These are phyloP conservation scores for Gamsiella multidivaricata DNA, from an alignment of 192 early-diverging fungal species.

Conservation along the genomic window DNA sequence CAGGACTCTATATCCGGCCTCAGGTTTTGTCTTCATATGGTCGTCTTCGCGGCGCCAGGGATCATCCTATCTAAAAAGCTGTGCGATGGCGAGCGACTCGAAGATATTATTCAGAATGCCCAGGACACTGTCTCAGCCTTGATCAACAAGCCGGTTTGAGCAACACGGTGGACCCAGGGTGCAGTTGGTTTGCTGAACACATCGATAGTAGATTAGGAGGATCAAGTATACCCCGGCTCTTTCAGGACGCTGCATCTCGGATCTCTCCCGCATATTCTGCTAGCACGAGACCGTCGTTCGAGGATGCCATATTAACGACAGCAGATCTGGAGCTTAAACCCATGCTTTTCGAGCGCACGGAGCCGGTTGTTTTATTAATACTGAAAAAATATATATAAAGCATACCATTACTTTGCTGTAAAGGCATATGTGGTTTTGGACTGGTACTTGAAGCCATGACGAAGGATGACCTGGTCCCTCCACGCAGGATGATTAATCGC, in stretches of 20 bases:
- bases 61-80: conserved; percentile 38
- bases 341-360: too few relatives aligned
- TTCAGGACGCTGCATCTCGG: too few relatives aligned
- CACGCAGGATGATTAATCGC: conserved; percentile 70
- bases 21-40: conserved; percentile 49
- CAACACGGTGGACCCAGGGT: too few relatives aligned
- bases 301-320: too few relatives aligned
- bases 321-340: too few relatives aligned
- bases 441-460: conserved; percentile 59
- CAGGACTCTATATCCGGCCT: conserved; percentile 44
- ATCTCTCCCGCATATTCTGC: too few relatives aligned
- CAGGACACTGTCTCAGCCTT: neutral
- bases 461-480: conserved; percentile 64
- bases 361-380: too few relatives aligned
- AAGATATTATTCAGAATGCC: conserved; percentile 26
- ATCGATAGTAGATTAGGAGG: too few relatives aligned
- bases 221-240: too few relatives aligned
- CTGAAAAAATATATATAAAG: neutral
- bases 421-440: conserved; percentile 63
- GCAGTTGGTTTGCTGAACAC: too few relatives aligned
- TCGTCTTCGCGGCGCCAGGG: conserved; percentile 38
- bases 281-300: too few relatives aligned
- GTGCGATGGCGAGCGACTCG: conserved; percentile 35
- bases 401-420: conserved; percentile 13
- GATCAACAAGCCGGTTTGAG: neutral